Conservation (phyloP, 306 rosid species). For the Rosa persica region DNA sequence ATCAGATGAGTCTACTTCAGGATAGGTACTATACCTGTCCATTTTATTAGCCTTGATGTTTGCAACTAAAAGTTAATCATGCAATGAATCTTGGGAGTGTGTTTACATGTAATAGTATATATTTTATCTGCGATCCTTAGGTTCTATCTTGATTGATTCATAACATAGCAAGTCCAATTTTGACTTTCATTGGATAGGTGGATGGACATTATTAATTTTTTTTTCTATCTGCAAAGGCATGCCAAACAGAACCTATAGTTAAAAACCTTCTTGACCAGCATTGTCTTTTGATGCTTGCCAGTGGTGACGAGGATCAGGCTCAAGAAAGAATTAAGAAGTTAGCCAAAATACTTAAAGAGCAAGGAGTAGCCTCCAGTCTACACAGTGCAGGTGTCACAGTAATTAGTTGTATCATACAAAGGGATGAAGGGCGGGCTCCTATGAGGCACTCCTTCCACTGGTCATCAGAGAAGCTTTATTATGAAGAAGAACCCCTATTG, state of each 20-base stretch:
- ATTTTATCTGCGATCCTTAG: background rate
- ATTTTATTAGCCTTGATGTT: background rate
- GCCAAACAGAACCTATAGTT: slow-evolving; percentile 18
- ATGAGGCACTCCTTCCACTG: slow-evolving; percentile 99
- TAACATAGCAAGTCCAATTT: background rate
- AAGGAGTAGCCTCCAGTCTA: slow-evolving; percentile 69
- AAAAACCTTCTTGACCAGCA: slow-evolving; percentile 33
- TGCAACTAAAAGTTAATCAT: slow-evolving; percentile 10
- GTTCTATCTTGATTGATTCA: background rate
- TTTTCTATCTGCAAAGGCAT: slow-evolving; percentile 10
- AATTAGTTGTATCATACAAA: slow-evolving; percentile 93
- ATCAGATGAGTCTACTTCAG: slow-evolving; percentile 97
- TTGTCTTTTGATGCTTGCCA: slow-evolving; percentile 42
- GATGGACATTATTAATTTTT: background rate
- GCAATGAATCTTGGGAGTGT: background rate
- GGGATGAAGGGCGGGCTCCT: slow-evolving; percentile 99
- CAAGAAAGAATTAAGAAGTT: slow-evolving; percentile 91
- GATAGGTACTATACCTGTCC: slow-evolving; percentile 61
- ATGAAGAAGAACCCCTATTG: slow-evolving; percentile 83
- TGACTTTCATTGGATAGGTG: slow-evolving; percentile 8
- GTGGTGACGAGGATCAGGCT: slow-evolving; percentile 99
- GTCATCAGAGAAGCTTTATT: slow-evolving; percentile 73
- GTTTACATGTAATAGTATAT: background rate
- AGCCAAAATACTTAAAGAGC: slow-evolving; percentile 84
- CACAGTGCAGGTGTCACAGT: slow-evolving; percentile 77